Evolutionary conservation across 1,139 yeast species (phyloP), one percentile per base, ranked within the genome.

Genomic region (Geotrichum siamense): DNA sequence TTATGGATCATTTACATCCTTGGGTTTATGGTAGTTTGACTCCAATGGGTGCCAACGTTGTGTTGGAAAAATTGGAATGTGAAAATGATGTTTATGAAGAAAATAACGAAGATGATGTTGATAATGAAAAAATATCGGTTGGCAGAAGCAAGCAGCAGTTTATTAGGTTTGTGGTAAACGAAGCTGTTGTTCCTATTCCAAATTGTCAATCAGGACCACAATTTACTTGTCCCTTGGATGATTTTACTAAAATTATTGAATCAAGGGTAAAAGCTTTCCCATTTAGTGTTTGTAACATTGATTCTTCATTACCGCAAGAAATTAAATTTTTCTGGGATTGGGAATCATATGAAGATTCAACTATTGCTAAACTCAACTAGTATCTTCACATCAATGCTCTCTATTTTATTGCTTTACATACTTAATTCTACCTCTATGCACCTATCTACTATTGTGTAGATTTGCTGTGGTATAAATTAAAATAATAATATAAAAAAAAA

Each of bases 21-120:
- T 75, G 75, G 63, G 68, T 64, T 43, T 68, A 70, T 37, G 67
- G 72, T 2, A 74, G 73, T 44, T 57, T 75, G 39, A 68, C 70
- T 9, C 82, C 82, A 19, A 74, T 74, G 76, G 80, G 78, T 8
- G 76, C 75, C 1, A 65, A 77, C 44, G 57, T 75, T 19, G 61
- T 72, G 27, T 61, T 74, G 30, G 82, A 77, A 55, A 67, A 73
- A 51, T 63, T 71, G 51, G 56, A 55, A 17, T 73, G 77, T 53
- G 60, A 57, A 15, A 9, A 10, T 10, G 31, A 30, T 30, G n/a
- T 5, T 54, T 39, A 53, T 15, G 44, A 48, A 31, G 50, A 50
- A 34, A 30, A 5, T 17, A 16, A 12, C 17, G 17, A n/a, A 16
- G 26, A 23, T 23, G 26, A 23, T 10, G 26, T 8, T 8, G 26